Conservation (phyloP, 331 rosid species). For the Cydonia oblonga region DNA sequence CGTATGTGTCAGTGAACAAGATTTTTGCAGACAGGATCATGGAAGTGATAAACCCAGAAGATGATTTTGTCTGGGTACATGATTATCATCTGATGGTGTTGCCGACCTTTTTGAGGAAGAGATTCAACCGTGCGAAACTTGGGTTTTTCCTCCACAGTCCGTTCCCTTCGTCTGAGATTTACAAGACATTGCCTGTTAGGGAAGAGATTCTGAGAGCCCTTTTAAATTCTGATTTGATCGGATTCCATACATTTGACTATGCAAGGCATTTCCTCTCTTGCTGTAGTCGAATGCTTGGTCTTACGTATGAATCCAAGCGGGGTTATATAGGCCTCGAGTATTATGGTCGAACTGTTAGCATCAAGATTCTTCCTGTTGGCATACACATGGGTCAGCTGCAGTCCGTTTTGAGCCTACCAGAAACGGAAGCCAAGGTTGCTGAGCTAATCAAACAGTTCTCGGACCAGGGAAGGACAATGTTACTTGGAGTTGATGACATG, state of each 20-base stretch:
- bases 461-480: too few species aligned
- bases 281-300: constrained; percentile 90
- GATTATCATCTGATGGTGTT: constrained; percentile 94
- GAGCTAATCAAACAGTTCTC: too few species aligned
- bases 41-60: constrained; percentile 95
- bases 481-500: too few species aligned
- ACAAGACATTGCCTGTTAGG: constrained; percentile 88
- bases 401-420: constrained; percentile 50
- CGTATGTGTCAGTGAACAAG: constrained; percentile 92
- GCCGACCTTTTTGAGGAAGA: constrained; percentile 89
- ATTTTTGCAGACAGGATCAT: constrained; percentile 91
- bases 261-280: constrained; percentile 94
- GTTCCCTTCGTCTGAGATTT: constrained; percentile 36
- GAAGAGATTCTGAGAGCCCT: constrained; percentile 95
- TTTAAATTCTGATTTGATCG: constrained; percentile 81
- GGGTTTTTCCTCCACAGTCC: constrained; percentile 73
- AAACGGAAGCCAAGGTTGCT: constrained; percentile 58
- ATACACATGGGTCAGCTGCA: constrained; percentile 83
- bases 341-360: constrained; percentile 91
- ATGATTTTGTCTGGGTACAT: constrained; percentile 95
- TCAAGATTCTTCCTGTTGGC: constrained; percentile 96
- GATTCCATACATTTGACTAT: constrained; percentile 91
- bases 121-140: constrained; percentile 68
- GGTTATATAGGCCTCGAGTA: constrained; percentile 95
- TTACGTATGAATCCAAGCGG: constrained; percentile 82